Evolutionary conservation across 441 rosid genomes (phyloP), one percentile per base, ranked within the genome.

Genomic region (Hura crepitans): DNA sequence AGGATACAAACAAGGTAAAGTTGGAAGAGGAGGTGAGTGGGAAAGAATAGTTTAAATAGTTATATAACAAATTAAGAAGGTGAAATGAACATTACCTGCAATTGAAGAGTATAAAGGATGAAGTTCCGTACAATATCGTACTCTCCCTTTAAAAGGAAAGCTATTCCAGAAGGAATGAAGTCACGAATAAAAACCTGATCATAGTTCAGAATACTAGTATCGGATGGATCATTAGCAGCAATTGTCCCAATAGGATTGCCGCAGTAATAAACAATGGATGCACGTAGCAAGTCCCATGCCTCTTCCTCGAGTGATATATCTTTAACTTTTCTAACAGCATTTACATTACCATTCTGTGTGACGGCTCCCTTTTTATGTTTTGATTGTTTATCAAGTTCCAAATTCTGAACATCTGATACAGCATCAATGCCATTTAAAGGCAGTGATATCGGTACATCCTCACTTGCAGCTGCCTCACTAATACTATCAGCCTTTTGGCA

Each of bases 191-290:
- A 75, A 43, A 81, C 72, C 39, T 78, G 84, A 69, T 69, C 78
- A 42, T 59, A 77, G 61, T 79, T 79, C 47, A 79, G 77, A 65
- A 68, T 72, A 60, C 70, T 79, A 57, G 85, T 79, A 76, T 83
- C 77, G n/a, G 86, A 83, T 23, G 94, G 94, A 72, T 92, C 97
- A 72, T 89, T 95, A 6, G 99, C 97, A 39, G 97, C 97, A 78
- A 95, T 79, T 7, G 82, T 79, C 61, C 82, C 82, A 58, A 79
- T 60, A 43, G 82, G 82, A 68, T 79, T 72, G 45, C 72, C 66
- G 47, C 79, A 79, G n/a, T 79, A 75, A 55, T 72, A 80, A 62
- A 92, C 99, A 47, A 95, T 72, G 4, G 97, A 90, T 30, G 84
- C 83, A 30, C 85, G 80, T 33, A 92, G 73, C 20, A 87, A 79